phyloP scores from a whole-genome alignment of 805 yeast genomes.

The Ogataea pignaliae region DNA sequence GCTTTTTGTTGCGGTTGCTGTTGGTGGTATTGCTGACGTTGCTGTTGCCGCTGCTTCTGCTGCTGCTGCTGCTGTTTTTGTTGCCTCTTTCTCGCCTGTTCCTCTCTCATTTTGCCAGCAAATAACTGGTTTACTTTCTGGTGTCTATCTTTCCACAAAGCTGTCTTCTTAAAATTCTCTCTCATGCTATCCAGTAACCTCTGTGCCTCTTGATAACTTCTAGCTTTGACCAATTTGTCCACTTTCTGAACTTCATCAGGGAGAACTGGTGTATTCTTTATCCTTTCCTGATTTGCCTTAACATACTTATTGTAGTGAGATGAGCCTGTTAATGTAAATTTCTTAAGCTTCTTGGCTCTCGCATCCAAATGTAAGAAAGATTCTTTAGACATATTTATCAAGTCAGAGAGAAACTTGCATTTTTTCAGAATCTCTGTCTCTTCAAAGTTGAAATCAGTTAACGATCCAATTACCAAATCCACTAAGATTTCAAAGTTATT shows the following conservation, averaged over 20 bases:
- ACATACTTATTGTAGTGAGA: conserved; percentile 8
- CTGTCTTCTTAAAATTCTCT: conserved; percentile 35
- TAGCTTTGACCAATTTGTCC: conserved; percentile 14
- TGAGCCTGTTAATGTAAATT: conserved; percentile 1
- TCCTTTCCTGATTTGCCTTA: not conserved
- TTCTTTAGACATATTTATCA: conserved; percentile 22
- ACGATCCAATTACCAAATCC: conserved; percentile 11
- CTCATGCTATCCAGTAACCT: conserved; percentile 32
- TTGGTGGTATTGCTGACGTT: conserved; percentile 33
- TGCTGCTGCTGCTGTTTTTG: conserved; percentile 44
- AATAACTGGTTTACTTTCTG: conserved; percentile 13
- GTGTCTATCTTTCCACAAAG: conserved; percentile 32
- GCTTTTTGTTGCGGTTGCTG: conserved; percentile 32
- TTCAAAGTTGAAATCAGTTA: conserved; percentile 18
- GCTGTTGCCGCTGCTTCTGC: conserved; percentile 37
- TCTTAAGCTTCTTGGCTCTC: conserved; percentile 1
- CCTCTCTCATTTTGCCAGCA: conserved; percentile 30
- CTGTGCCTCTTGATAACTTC: conserved; percentile 36
- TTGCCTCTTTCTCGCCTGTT: conserved; percentile 34
- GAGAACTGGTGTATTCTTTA: conserved; percentile 5
- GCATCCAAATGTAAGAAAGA: conserved; percentile 14
- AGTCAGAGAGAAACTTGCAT: conserved; percentile 18
- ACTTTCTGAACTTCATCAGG: conserved; percentile 11
- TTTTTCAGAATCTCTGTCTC: conserved; percentile 17
- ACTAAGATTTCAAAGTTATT: conserved; percentile 27